phyloP scores from a whole-genome alignment of 2,329 filamentous ascomycete genomes.

The Penicillium sp. region DNA sequence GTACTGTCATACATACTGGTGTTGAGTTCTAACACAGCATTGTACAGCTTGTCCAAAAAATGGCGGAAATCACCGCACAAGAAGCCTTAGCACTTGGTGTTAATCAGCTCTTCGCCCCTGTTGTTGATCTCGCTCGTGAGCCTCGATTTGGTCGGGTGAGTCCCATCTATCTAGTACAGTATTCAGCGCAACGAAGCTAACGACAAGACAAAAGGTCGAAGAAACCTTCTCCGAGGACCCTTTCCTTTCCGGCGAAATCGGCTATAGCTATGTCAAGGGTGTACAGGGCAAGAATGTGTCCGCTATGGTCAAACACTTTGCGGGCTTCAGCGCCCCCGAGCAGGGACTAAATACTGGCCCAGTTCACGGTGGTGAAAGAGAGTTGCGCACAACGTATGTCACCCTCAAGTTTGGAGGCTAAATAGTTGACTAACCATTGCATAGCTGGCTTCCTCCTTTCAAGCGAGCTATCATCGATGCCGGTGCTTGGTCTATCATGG shows the following conservation, averaged over 20 bases:
- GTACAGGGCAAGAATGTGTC: slow-evolving; percentile 66
- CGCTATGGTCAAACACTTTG: slow-evolving; percentile 74
- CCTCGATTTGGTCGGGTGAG: slow-evolving; percentile 64
- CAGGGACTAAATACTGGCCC: slow-evolving; percentile 70
- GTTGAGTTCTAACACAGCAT: neutral
- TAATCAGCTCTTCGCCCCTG: slow-evolving; percentile 71
- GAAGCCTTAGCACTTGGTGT: slow-evolving; percentile 68
- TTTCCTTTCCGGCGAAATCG: slow-evolving; percentile 67
- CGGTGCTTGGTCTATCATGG: slow-evolving; percentile 69
- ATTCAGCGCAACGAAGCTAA: neutral
- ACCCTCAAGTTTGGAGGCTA: slow-evolving; percentile 24
- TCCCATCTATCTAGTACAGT: neutral
- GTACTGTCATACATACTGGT: neutral
- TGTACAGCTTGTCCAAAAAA: slow-evolving; percentile 58
- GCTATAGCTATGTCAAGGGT: slow-evolving; percentile 60
- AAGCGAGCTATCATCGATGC: slow-evolving; percentile 70
- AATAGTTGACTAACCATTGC: neutral
- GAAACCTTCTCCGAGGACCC: slow-evolving; percentile 71
- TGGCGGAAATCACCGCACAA: slow-evolving; percentile 64
- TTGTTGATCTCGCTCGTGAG: slow-evolving; percentile 70
- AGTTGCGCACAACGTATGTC: slow-evolving; percentile 56
- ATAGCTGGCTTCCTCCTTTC: slow-evolving; percentile 56
- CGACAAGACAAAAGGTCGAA: slow-evolving; percentile 50
- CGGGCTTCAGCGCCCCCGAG: slow-evolving; percentile 66
- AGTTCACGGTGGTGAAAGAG: slow-evolving; percentile 57